A percentile compares a stretch with the other conserved stretches of the same genome.
Conservation (phyloP, 108 stramenopile genomes). For the Conticribra guillardii region DNA sequence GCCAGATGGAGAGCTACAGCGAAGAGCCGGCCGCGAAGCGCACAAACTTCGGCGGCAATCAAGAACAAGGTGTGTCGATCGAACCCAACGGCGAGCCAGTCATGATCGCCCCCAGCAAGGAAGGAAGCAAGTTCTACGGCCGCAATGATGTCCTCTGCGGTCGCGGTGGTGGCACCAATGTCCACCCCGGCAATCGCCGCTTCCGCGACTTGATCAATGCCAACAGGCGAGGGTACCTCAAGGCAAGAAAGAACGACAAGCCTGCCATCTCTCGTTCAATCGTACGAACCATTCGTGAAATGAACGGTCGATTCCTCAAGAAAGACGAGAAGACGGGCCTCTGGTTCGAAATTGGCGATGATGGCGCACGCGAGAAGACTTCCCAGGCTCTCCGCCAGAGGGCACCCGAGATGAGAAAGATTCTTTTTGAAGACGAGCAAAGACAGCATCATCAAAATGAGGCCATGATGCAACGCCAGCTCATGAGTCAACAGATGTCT, state of each 20-base stretch:
- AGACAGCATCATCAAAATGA: conserved; percentile 23
- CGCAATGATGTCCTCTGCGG: conserved; percentile 80
- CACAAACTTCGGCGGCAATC: background rate
- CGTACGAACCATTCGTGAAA: conserved; percentile 67
- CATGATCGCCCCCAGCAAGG: conserved; percentile 42
- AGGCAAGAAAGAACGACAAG: conserved; percentile 62
- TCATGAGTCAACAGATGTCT: conserved; percentile 43
- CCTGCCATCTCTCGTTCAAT: conserved; percentile 78
- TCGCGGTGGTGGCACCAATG: conserved; percentile 81
- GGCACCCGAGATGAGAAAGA: conserved; percentile 80
- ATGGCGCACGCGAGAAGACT: conserved; percentile 61
- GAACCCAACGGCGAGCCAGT: too few species aligned
- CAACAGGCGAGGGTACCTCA: conserved; percentile 46
- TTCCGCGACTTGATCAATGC: conserved; percentile 62
- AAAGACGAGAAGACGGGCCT: conserved; percentile 59
- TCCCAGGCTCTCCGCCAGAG: conserved; percentile 55
- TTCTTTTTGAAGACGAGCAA: conserved; percentile 65
- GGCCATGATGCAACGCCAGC: conserved; percentile 29
- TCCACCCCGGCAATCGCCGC: conserved; percentile 68
- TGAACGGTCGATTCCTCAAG: conserved; percentile 74
- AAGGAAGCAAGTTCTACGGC: conserved; percentile 58
- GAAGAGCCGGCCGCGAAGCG: background rate
- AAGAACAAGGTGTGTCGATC: background rate
- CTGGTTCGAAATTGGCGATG: conserved; percentile 50
- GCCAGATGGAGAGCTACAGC: background rate